These are phyloP conservation scores for Epicoccum nigrum DNA, from an alignment of 2,329 filamentous ascomycete genomes.

Conservation along the genomic window DNA sequence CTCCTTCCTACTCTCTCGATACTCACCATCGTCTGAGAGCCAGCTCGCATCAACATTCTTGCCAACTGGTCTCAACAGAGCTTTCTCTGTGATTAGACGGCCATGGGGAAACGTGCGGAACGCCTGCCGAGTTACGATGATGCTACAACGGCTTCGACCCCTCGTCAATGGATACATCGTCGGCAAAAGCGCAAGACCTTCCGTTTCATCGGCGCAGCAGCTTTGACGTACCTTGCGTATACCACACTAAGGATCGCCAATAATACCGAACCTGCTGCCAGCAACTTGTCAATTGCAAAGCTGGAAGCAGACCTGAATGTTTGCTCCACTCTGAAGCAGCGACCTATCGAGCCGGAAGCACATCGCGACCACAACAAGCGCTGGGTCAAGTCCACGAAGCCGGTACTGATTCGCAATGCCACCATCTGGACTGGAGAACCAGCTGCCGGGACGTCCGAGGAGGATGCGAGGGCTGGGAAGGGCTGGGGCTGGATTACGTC, in stretches of 20 bases:
- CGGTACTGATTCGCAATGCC: constrained; percentile 70
- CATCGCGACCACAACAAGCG: constrained; percentile 65
- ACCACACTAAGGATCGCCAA: constrained; percentile 22
- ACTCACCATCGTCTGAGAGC: neutral
- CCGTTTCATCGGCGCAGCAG: constrained; percentile 25
- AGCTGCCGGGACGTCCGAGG: constrained; percentile 55
- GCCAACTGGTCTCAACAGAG: neutral
- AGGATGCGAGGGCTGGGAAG: constrained; percentile 63
- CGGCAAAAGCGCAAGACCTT: constrained; percentile 26
- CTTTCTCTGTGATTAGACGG: neutral
- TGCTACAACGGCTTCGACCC: constrained; percentile 20
- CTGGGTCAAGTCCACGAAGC: constrained; percentile 63
- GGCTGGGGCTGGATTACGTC: constrained; percentile 65
- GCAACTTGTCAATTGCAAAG: constrained; percentile 57
- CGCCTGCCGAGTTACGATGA: constrained; percentile 32
- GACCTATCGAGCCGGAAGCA: constrained; percentile 63
- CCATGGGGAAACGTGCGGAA: constrained; percentile 30
- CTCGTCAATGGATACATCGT: constrained; percentile 22
- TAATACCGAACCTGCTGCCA: constrained; percentile 22
- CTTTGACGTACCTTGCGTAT: constrained; percentile 28
- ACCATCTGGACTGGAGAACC: constrained; percentile 72
- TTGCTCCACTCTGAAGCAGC: constrained; percentile 62
- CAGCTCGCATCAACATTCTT: neutral
- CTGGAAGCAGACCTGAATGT: constrained; percentile 61
- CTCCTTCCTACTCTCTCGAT: neutral